Evolutionary conservation across 208 protist genomes (phyloP), one percentile per base, ranked within the genome.

Genomic region (Leishmania amazonensis): DNA sequence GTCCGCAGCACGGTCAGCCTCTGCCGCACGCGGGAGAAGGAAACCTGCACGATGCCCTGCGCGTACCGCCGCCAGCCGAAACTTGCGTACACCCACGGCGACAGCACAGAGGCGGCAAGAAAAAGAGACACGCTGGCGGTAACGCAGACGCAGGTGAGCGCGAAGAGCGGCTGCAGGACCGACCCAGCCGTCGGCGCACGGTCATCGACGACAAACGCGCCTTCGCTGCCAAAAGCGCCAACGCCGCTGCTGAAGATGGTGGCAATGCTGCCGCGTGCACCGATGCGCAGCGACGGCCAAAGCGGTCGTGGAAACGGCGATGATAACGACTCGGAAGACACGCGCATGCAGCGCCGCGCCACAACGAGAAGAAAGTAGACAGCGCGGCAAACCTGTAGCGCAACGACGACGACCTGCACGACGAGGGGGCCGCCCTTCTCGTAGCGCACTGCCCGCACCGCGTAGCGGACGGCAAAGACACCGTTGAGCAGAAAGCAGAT

Each of bases 1-100:
- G 93, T 89, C 53, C 89, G 87, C 75, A 93, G 76, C 53, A 77
- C 80, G 42, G 84, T 90, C 64, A 88, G 72, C 3, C 87, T 75
- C 19, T 80, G 79, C 9, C 80, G 90, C 57, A 87, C 81, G 15
- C 35, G 68, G 11, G 91, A 74, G 0, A 86, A 47, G 28, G 35
- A 64, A 53, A 76, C 81, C 19, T 84, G 85, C 7, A 87, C 91
- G 74, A 93, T 92, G 76, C 92, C 92, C 68, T 90, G 87, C 70
- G 83, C 77, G 83, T 91, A 96, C 4, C 77, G 83, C 38, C 86
- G 83, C 88, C 90, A 93, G 13, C 88, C 90, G 84, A 96, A 96
- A 13, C 80, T 82, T 19, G 78, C 85, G 13, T 70, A 78, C n/a
- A 92, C 87, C 54, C 76, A 82, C 19, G 68, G 70, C 11, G 78